Conservation (phyloP, 23 red algal genomes). For the Cyanidioschyzon merolae region DNA sequence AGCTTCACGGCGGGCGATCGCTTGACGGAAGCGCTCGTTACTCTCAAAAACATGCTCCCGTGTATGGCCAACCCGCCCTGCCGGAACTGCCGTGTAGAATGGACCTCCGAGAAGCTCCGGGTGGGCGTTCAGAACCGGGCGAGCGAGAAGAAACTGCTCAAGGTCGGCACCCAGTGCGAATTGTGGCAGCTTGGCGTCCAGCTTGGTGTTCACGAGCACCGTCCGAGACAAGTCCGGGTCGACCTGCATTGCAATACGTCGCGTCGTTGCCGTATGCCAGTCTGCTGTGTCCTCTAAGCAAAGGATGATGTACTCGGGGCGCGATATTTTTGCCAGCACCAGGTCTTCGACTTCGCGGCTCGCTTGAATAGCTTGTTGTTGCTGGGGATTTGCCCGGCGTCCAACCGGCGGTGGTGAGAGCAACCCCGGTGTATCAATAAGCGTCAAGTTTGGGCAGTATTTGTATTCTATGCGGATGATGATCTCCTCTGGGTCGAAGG, state of each 20-base stretch:
- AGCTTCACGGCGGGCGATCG: conserved; percentile 10
- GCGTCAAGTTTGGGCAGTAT: conserved; percentile 16
- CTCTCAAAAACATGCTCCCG: conserved; percentile 10
- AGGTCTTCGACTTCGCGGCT: conserved; percentile 14
- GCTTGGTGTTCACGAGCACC: conserved; percentile 13
- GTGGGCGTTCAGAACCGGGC: conserved; percentile 14
- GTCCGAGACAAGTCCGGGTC: conserved; percentile 10
- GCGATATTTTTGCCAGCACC: conserved; percentile 6
- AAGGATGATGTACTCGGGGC: conserved; percentile 11
- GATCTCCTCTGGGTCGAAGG: conserved; percentile 17
- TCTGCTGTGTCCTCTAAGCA: conserved; percentile 7
- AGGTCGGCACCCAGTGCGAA: conserved; percentile 8
- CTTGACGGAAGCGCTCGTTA: conserved; percentile 15
- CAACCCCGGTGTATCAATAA: conserved; percentile 11
- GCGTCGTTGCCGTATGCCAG: conserved; percentile 5
- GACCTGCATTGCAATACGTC: conserved; percentile 1
- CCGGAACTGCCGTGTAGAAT: conserved; percentile 15
- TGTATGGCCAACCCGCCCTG: conserved; percentile 1
- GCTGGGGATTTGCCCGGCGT: conserved; percentile 7
- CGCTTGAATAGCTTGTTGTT: neutral
- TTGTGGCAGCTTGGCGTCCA: conserved; percentile 16
- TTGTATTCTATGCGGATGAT: conserved; percentile 14
- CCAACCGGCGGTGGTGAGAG: conserved; percentile 2
- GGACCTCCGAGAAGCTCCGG: conserved; percentile 10
- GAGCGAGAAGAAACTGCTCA: conserved; percentile 1